phyloP scores from a whole-genome alignment of 345 rosid genomes.

The Sisymbrium altissimum region DNA sequence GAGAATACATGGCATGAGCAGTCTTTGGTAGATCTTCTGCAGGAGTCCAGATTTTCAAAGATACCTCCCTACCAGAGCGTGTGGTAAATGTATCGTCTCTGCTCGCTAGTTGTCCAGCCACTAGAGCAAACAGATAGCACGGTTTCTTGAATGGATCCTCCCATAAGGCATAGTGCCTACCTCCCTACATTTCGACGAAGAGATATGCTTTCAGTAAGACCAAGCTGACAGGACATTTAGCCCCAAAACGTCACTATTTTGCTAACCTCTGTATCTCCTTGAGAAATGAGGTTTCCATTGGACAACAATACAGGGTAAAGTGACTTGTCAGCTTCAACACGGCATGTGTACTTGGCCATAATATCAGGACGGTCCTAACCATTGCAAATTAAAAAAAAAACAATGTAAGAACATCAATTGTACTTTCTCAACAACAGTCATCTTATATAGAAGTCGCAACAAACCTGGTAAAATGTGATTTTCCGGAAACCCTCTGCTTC shows the following conservation, averaged over 20 bases:
- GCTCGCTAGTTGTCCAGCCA: constrained; percentile 88
- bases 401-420: constrained; percentile 15
- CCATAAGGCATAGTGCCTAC: constrained; percentile 88
- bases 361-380: constrained; percentile 93
- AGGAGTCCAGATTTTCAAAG: constrained; percentile 92
- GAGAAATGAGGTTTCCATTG: constrained; percentile 85
- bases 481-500: constrained; percentile 98
- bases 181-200: constrained; percentile 53
- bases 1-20: constrained; percentile 96
- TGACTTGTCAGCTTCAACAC: constrained; percentile 87
- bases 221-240: neutral
- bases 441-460: constrained; percentile 5
- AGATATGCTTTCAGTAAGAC: constrained; percentile 14
- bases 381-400: constrained; percentile 28
- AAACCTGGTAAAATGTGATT: constrained; percentile 91
- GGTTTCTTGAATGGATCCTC: constrained; percentile 99
- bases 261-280: constrained; percentile 76
- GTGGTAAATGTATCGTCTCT: constrained; percentile 84
- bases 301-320: constrained; percentile 85
- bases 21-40: constrained; percentile 90
- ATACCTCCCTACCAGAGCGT: constrained; percentile 76
- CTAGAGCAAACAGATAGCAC: constrained; percentile 90
- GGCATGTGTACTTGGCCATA: constrained; percentile 91
- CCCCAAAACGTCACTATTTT: neutral
- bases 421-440: constrained; percentile 4